Conservation (phyloP, 495 filamentous ascomycete genomes). For the Penicillium ochrochloron region DNA sequence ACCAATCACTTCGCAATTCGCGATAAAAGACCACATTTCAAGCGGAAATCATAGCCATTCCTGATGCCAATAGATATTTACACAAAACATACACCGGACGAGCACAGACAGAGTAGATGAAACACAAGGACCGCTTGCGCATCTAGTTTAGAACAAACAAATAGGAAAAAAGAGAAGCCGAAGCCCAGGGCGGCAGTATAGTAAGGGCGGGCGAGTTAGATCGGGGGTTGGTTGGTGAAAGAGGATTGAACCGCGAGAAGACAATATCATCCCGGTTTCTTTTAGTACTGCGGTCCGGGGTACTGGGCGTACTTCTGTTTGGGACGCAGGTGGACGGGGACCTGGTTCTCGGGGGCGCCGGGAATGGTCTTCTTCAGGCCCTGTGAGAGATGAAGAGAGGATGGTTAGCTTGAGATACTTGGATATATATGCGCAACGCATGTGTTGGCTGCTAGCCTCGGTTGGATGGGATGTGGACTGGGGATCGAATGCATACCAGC, state of each 20-base stretch:
- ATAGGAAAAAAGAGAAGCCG: slow-evolving; percentile 30
- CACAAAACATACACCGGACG: slow-evolving; percentile 38
- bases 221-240: slow-evolving; percentile 14
- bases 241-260: slow-evolving; percentile 13
- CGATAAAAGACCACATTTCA: slow-evolving; percentile 9
- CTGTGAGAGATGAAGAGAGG: slow-evolving; percentile 46
- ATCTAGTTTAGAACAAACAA: slow-evolving; percentile 21
- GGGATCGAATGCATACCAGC: slow-evolving; percentile 62
- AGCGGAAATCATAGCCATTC: slow-evolving; percentile 41
- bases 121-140: slow-evolving; percentile 28
- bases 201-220: slow-evolving; percentile 17
- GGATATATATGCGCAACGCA: not conserved
- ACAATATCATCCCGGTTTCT: slow-evolving; percentile 15
- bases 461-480: not conserved
- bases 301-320: slow-evolving; percentile 72
- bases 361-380: slow-evolving; percentile 91
- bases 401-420: slow-evolving; percentile 11
- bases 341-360: slow-evolving; percentile 73
- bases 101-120: slow-evolving; percentile 28
- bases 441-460: not conserved
- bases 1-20: not conserved
- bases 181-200: slow-evolving; percentile 21
- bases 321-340: slow-evolving; percentile 80
- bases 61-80: slow-evolving; percentile 55
- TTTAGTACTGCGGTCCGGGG: slow-evolving; percentile 51